Evolutionary conservation across 331 rosid genomes (phyloP).

Genomic region (Acacia concinna): DNA sequence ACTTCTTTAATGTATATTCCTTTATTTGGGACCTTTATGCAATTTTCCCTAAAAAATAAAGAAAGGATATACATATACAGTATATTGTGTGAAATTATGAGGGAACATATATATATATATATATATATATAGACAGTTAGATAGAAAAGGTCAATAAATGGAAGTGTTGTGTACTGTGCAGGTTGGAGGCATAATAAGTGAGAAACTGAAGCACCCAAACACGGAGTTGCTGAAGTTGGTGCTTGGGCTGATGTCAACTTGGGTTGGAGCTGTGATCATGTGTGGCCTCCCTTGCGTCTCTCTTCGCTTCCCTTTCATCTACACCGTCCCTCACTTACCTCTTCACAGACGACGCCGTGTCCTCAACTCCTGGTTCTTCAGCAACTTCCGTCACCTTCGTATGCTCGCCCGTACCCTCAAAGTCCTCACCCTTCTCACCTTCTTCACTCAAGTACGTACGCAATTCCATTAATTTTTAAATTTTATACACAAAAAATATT

Average conservation of each 20-base stretch:
- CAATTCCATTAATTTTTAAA: too few relatives aligned
- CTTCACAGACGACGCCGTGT: slow-evolving; percentile 46
- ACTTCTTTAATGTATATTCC: too few relatives aligned
- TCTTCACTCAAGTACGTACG: slow-evolving; percentile 59
- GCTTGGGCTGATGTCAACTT: slow-evolving; percentile 59
- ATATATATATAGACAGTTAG: neutral
- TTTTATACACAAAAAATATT: too few relatives aligned
- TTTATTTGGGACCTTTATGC: too few relatives aligned
- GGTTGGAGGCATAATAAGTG: slow-evolving; percentile 54
- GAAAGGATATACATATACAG: too few relatives aligned
- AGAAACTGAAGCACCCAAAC: slow-evolving; percentile 56
- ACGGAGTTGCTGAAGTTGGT: slow-evolving; percentile 38
- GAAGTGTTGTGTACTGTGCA: slow-evolving; percentile 20
- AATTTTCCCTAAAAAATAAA: too few relatives aligned
- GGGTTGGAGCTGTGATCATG: slow-evolving; percentile 53
- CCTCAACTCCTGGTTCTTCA: slow-evolving; percentile 47
- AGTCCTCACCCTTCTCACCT: slow-evolving; percentile 53
- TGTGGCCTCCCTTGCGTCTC: slow-evolving; percentile 50
- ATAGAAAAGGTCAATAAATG: neutral
- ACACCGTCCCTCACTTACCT: slow-evolving; percentile 35
- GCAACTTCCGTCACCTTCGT: slow-evolving; percentile 41
- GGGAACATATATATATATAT: neutral
- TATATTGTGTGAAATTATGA: neutral
- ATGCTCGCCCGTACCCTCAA: slow-evolving; percentile 53
- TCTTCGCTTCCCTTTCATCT: slow-evolving; percentile 52